Conservation (phyloP, 352 stramenopile species). For the Elongisporangium prolatum region DNA sequence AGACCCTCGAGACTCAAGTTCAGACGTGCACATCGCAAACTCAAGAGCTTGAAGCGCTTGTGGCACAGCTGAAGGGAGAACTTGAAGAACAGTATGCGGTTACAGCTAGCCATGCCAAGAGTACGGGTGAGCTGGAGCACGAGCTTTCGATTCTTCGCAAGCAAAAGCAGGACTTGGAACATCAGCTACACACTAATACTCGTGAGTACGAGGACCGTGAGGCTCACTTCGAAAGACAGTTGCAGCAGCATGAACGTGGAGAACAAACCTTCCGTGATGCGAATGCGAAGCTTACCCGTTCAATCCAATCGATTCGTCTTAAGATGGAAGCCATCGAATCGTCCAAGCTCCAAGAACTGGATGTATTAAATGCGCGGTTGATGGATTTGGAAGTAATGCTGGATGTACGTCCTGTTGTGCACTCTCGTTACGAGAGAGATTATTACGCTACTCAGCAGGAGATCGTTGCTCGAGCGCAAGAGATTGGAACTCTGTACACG, state of each 20-base stretch:
- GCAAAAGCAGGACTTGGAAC: constrained; percentile 35
- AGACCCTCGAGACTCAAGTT: constrained; percentile 33
- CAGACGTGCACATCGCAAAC: constrained; percentile 40
- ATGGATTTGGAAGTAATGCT: constrained; percentile 26
- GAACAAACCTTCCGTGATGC: constrained; percentile 31
- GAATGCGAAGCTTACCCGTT: constrained; percentile 31
- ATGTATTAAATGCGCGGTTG: constrained; percentile 25
- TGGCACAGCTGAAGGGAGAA: constrained; percentile 30
- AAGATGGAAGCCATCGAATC: constrained; percentile 42
- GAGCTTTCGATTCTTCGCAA: constrained; percentile 36
- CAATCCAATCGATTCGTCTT: constrained; percentile 28
- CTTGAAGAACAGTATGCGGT: constrained; percentile 48
- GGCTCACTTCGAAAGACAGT: constrained; percentile 30
- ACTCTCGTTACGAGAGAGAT: constrained; percentile 31
- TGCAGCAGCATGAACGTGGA: constrained; percentile 40
- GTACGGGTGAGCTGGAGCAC: constrained; percentile 39
- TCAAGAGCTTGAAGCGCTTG: constrained; percentile 36
- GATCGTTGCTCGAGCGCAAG: constrained; percentile 30
- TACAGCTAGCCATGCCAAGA: constrained; percentile 28
- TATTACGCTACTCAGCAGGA: constrained; percentile 42
- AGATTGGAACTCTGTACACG: constrained; percentile 44
- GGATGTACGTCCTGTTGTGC: no score
- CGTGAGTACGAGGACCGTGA: constrained; percentile 36
- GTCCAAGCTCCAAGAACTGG: constrained; percentile 33
- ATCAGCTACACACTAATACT: constrained; percentile 25